phyloP scores from a whole-genome alignment of 352 stramenopile genomes.

The Pythium chondricola region DNA sequence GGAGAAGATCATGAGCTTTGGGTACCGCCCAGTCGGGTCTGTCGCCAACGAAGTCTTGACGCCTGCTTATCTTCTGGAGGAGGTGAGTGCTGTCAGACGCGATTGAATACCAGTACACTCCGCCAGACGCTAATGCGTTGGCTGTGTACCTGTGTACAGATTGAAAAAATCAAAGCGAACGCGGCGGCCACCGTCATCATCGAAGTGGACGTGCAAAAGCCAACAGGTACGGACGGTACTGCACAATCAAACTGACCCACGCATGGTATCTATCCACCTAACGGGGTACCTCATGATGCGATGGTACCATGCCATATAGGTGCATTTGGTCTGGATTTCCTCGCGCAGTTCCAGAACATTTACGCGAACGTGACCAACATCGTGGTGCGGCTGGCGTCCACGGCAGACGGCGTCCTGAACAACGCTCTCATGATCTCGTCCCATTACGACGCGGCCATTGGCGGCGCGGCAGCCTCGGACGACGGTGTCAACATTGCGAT shows the following conservation, averaged over 20 bases:
- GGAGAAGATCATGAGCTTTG: conserved; percentile 66
- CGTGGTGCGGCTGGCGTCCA: conserved; percentile 46
- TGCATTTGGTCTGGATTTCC: conserved; percentile 71
- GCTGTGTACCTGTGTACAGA: conserved; percentile 20
- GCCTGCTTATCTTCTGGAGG: conserved; percentile 41
- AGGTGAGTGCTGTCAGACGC: conserved; percentile 23
- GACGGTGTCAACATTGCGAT: conserved; percentile 79
- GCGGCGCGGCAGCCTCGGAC: conserved; percentile 57
- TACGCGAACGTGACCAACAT: conserved; percentile 84
- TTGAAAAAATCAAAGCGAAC: conserved; percentile 38
- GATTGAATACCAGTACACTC: too few species aligned
- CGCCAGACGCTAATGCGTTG: conserved; percentile 1
- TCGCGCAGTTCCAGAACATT: conserved; percentile 79
- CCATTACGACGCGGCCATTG: conserved; percentile 76
- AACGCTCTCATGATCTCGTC: conserved; percentile 70
- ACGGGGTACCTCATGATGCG: too few species aligned
- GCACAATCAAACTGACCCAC: too few species aligned
- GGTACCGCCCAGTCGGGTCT: conserved; percentile 58
- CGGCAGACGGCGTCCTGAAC: conserved; percentile 22
- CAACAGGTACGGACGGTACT: conserved; percentile 24
- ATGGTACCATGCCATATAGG: too few species aligned
- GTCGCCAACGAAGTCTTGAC: conserved; percentile 62
- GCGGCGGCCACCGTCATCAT: conserved; percentile 31
- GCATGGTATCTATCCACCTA: too few species aligned
- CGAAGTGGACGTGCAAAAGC: conserved; percentile 59